Base-by-base conservation (phyloP, 805 yeast genomes). In the Candida silvatica region DNA sequence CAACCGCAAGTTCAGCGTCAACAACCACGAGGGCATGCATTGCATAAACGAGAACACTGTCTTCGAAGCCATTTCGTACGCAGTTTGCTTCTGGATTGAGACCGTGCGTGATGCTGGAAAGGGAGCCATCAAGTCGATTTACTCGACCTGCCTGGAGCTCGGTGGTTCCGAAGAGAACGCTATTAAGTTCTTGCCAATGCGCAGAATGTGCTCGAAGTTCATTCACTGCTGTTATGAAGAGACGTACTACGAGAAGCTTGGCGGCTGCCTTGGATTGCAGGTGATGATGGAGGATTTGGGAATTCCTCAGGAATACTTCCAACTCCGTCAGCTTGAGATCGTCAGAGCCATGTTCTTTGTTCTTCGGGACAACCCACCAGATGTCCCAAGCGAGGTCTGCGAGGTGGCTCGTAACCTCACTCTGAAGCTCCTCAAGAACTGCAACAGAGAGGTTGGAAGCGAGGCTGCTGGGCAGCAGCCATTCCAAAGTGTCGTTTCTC, bases 161-260 rank as follows among this genome's bases (percentile, higher is more conserved):
- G 84, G 86, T 58, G 94, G 90, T 0, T 59, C 69, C 0, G 66
- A 67, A 2, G 82, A 77, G 15, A 71, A 74, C 31, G 80, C 85
- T 1, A 66, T 80, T 39, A 70, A 74, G 35, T 81, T 84, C 37
- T 85, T 95, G 2, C 67, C 87, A 25, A 71, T 87, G 44, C 71
- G 92, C 39, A 69, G 80, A 5, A 64, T 90, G 64, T 77, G 84
- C 45, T 79, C 85, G 34, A 80, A 79, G 35, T 81, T 94, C 48
- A 77, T 92, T 29, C 99, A 94, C 51, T 73, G 85, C 30, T 88
- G 97, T 59, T 92, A 83, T 52, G 94, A 84, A 42, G 95, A 85
- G 55, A 80, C 77, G 24, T 90, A 83, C 58, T 84, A 82, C 53
- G 70, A 78, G 23, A 92, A 92, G 46, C 66, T 84, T 6, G 97